These are phyloP conservation scores for Favolaschia claudopus DNA, from an alignment of 768 basidiomycete genomes.

Conservation along the genomic window DNA sequence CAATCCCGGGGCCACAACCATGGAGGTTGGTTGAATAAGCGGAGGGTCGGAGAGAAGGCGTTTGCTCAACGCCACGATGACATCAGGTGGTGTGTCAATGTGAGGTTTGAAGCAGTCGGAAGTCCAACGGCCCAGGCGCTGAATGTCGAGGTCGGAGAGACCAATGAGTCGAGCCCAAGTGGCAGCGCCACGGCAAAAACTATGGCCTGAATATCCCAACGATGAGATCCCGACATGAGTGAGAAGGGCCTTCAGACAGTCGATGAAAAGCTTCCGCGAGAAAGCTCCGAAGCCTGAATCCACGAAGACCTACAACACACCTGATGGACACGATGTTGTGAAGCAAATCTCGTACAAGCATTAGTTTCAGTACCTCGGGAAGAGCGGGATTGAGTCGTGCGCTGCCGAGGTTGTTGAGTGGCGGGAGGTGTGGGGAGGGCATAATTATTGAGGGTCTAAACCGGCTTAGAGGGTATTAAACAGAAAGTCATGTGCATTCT, in stretches of 20 bases:
- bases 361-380: too few species aligned
- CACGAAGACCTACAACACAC: too few species aligned
- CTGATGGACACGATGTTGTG: too few species aligned
- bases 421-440: too few species aligned
- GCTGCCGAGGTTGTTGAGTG: too few species aligned
- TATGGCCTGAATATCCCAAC: neutral
- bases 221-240: neutral
- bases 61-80: neutral
- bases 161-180: neutral
- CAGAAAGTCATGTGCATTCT: too few species aligned
- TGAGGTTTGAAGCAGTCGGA: neutral
- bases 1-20: too few species aligned
- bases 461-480: too few species aligned
- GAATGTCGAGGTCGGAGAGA: neutral
- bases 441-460: too few species aligned
- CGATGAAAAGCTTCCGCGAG: constrained; percentile 6
- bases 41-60: neutral
- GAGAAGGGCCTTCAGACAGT: neutral
- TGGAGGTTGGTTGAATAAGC: too few species aligned
- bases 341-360: too few species aligned
- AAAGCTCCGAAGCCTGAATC: neutral
- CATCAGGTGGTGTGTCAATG: constrained; percentile 4
- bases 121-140: constrained; percentile 1
- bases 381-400: too few species aligned
- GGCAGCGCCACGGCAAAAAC: constrained; percentile 1